phyloP scores from a whole-genome alignment of 2,329 filamentous ascomycete genomes.

The Pseudocercospora cruenta region DNA sequence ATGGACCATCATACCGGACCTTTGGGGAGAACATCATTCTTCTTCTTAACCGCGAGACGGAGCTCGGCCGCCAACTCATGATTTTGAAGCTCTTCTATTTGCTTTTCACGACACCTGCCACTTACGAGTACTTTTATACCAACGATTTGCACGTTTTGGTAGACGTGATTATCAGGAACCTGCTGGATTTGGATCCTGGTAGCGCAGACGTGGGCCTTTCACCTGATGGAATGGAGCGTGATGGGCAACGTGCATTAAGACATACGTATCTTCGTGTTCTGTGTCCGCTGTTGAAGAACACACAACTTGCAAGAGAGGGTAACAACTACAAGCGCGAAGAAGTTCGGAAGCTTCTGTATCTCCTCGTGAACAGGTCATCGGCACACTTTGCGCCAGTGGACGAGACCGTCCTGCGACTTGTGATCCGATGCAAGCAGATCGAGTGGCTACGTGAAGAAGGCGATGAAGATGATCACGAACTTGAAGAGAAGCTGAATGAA shows the following conservation, averaged over 20 bases:
- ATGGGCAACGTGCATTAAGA: conserved; percentile 60
- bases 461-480: conserved; percentile 31
- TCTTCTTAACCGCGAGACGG: conserved; percentile 87
- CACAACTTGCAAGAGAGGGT: conserved; percentile 76
- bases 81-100: conserved; percentile 95
- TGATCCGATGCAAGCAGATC: conserved; percentile 65
- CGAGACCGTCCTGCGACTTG: conserved; percentile 76
- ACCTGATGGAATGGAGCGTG: conserved; percentile 29
- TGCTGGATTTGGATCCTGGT: conserved; percentile 93
- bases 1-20: conserved; percentile 82
- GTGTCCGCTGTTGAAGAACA: conserved; percentile 87
- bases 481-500: conserved; percentile 33
- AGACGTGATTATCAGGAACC: conserved; percentile 93
- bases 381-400: conserved; percentile 80
- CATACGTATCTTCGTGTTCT: conserved; percentile 95
- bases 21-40: conserved; percentile 98
- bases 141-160: conserved; percentile 93
- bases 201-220: conserved; percentile 43
- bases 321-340: conserved; percentile 92
- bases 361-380: conserved; percentile 56
- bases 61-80: conserved; percentile 91
- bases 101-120: conserved; percentile 87
- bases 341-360: conserved; percentile 72
- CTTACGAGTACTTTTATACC: conserved; percentile 98
- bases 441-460: conserved; percentile 42